Conservation (phyloP, 805 yeast species). For the Myxozyma geophila region DNA sequence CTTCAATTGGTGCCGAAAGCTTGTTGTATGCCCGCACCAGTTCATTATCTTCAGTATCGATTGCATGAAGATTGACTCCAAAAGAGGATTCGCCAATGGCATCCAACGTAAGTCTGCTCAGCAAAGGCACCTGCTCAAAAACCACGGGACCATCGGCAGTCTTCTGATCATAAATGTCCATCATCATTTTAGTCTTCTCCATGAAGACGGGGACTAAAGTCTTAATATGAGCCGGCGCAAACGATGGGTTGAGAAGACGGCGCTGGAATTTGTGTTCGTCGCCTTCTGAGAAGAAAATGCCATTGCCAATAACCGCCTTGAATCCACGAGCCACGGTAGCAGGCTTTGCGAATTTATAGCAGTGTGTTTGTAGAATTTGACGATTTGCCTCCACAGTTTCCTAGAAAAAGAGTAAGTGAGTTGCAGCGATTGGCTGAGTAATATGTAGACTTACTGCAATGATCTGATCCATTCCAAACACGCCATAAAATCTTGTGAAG, state of each 20-base stretch:
- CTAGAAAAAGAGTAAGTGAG: neutral
- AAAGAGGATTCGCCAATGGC: slow-evolving; percentile 30
- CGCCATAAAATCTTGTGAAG: slow-evolving; percentile 26
- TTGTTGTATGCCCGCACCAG: slow-evolving; percentile 24
- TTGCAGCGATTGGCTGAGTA: neutral
- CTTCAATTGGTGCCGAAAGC: slow-evolving; percentile 25
- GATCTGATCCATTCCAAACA: slow-evolving; percentile 22
- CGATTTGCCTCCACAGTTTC: slow-evolving; percentile 24
- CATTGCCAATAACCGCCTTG: slow-evolving; percentile 27
- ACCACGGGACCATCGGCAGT: slow-evolving; percentile 15
- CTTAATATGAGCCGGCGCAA: slow-evolving; percentile 25
- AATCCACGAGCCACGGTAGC: slow-evolving; percentile 23
- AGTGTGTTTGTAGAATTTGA: slow-evolving; percentile 23
- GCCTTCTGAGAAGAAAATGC: slow-evolving; percentile 32
- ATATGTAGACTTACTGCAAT: slow-evolving; percentile 4
- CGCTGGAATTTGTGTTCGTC: slow-evolving; percentile 35
- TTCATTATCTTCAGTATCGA: slow-evolving; percentile 24
- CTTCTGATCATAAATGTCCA: slow-evolving; percentile 13
- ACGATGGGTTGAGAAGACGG: slow-evolving; percentile 23
- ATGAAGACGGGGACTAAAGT: slow-evolving; percentile 25
- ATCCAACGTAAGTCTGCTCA: slow-evolving; percentile 29
- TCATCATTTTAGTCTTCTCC: slow-evolving; percentile 10
- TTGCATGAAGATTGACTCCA: slow-evolving; percentile 29
- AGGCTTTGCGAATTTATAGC: slow-evolving; percentile 33
- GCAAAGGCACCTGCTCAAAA: slow-evolving; percentile 5